Base-by-base conservation (phyloP, 257 asterid genomes). In the Solanum appendiculatum region DNA sequence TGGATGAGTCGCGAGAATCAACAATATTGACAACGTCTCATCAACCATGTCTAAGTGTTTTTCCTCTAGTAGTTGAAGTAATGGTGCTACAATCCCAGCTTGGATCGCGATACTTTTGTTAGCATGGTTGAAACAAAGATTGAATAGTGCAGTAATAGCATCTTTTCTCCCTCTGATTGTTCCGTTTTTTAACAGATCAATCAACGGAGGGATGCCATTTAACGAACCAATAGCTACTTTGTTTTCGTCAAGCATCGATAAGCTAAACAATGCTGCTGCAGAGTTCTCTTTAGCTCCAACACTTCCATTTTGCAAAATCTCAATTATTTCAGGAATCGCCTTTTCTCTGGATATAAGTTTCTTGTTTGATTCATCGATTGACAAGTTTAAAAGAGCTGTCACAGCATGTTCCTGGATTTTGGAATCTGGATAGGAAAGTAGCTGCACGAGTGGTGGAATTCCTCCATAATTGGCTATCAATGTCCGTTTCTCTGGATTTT, bases 141-240 rank as follows among this genome's bases (percentile, higher is more conserved):
- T 95, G 89, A 94, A 95, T 0, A 97, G 92, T 2, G 99, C 98
- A 0, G 98, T 94, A 27, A 94, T 89, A 0, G 99, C 97, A 27
- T 95, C 99, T 58, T 97, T 97, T 46, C 93, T 97, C 7, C 99
- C 99, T 69, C 98, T 85, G 54, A 94, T 89, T 10, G 98, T 94
- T 11, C 98, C 98, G 0, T 58, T 85, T 68, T 86, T 84, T 4
- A 97, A 82, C 75, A 97, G 86, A 3, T 89, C 88, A 31, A 97
- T 90, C 87, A 95, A 48, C 3, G 98, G 97, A 0, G 94, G 98
- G 63, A 97, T 97, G 36, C 99, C 98, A 21, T 94, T 86, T 70
- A 93, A 86, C 3, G 48, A 46, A 5, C 98, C 99, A 20, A 96
- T 94, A 86, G 88, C 93, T 21, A 90, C 91, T 90, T 93, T 95